phyloP scores from a whole-genome alignment of 2,329 filamentous ascomycete species.

The Paradendryphiella salina region DNA sequence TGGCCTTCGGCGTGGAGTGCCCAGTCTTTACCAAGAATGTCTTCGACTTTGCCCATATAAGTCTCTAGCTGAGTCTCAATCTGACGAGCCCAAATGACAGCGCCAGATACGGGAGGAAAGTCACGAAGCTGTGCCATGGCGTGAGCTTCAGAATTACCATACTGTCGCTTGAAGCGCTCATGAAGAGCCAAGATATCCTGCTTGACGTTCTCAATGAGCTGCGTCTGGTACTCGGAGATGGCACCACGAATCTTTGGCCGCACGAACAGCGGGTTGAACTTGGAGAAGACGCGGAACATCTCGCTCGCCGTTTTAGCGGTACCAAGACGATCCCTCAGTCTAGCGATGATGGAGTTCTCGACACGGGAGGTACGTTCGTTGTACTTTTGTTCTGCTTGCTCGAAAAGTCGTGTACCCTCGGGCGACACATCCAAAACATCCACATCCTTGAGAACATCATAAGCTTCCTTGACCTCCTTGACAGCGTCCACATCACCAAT shows the following conservation, averaged over 20 bases:
- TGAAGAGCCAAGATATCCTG: constrained; percentile 91
- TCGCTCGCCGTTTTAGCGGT: constrained; percentile 97
- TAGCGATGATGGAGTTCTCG: constrained; percentile 97
- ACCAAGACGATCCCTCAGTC: constrained; percentile 86
- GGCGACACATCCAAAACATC: constrained; percentile 90
- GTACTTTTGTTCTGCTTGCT: constrained; percentile 91
- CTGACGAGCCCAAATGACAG: constrained; percentile 96
- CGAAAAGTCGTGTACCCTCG: constrained; percentile 89
- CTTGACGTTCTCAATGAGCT: constrained; percentile 97
- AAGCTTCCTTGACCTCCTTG: constrained; percentile 92
- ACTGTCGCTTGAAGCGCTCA: constrained; percentile 98
- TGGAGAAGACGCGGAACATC: constrained; percentile 99
- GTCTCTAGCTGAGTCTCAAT: constrained; percentile 94
- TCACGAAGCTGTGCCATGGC: constrained; percentile 98
- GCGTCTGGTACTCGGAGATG: constrained; percentile 96
- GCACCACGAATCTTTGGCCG: constrained; percentile 98
- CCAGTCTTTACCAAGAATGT: constrained; percentile 94
- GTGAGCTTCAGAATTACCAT: constrained; percentile 95
- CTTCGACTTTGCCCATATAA: constrained; percentile 99
- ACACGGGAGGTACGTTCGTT: constrained; percentile 96
- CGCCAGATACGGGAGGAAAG: constrained; percentile 90
- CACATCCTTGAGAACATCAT: constrained; percentile 90
- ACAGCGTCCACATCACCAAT: constrained; percentile 97
- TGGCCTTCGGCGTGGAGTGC: constrained; percentile 91
- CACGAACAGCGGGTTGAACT: constrained; percentile 98